Conservation (phyloP, 129 eudicot species). For the Tanacetum coccineum region DNA sequence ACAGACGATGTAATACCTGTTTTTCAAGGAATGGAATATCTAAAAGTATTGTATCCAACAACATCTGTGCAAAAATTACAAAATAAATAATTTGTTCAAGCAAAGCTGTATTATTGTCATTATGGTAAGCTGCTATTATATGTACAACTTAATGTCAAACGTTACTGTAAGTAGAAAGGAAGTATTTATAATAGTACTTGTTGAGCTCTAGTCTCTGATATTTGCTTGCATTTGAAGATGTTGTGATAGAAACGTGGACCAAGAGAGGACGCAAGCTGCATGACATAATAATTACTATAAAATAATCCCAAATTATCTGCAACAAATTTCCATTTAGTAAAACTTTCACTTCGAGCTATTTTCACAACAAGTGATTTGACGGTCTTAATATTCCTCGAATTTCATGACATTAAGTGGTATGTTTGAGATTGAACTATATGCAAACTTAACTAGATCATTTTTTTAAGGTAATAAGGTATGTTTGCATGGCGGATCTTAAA, state of each 20-base stretch:
- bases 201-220: slow-evolving; percentile 98
- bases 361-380: background rate
- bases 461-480: background rate
- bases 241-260: slow-evolving; percentile 95
- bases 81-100: background rate
- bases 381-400: slow-evolving; percentile 6
- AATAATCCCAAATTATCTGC: slow-evolving; percentile 8
- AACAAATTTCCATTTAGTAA: slow-evolving; percentile 4
- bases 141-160: slow-evolving; percentile 11
- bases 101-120: background rate
- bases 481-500: background rate
- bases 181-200: slow-evolving; percentile 43
- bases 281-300: background rate
- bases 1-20: slow-evolving; percentile 49
- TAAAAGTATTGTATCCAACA: slow-evolving; percentile 89
- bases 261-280: slow-evolving; percentile 94
- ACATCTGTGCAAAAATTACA: slow-evolving; percentile 60
- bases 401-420: slow-evolving; percentile 2
- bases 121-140: slow-evolving; percentile 8
- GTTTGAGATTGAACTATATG: slow-evolving; percentile 10
- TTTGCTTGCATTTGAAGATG: slow-evolving; percentile 96
- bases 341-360: background rate
- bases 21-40: slow-evolving; percentile 92
- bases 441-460: slow-evolving; percentile 1
- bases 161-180: background rate